phyloP scores from a whole-genome alignment of 805 yeast species.

The Candida ponderosae region DNA sequence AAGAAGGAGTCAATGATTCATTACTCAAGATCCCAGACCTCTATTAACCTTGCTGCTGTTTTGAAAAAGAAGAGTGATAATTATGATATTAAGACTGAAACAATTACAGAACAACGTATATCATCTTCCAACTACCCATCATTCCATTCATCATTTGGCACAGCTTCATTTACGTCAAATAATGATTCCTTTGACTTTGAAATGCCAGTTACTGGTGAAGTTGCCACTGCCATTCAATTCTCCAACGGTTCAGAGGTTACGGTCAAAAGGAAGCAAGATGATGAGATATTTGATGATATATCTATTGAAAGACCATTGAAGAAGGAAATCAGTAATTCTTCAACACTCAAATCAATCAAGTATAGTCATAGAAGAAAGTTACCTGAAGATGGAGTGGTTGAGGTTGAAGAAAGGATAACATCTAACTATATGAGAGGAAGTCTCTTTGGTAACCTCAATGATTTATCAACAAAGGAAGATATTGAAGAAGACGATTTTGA shows the following conservation, averaged over 20 bases:
- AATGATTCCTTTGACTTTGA: slow-evolving; percentile 20
- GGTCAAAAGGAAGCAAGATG: slow-evolving; percentile 13
- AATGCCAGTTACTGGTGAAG: slow-evolving; percentile 15
- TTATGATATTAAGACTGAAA: neutral
- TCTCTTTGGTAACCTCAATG: slow-evolving; percentile 14
- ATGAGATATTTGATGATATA: slow-evolving; percentile 18
- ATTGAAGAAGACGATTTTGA: neutral
- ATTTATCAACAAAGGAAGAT: slow-evolving; percentile 6
- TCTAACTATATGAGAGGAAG: slow-evolving; percentile 16
- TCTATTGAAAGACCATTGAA: neutral
- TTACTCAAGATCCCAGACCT: slow-evolving; percentile 20
- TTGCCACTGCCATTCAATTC: slow-evolving; percentile 17
- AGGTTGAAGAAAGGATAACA: neutral
- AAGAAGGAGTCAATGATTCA: slow-evolving; percentile 15
- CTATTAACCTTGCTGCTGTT: slow-evolving; percentile 17
- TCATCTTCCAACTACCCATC: slow-evolving; percentile 19
- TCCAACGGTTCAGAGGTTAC: slow-evolving; percentile 19
- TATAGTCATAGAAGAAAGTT: neutral
- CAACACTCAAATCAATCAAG: neutral
- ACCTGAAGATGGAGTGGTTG: neutral
- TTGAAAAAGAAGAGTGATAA: slow-evolving; percentile 6
- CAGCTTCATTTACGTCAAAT: slow-evolving; percentile 4
- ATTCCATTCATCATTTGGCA: neutral
- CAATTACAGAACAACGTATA: slow-evolving; percentile 8
- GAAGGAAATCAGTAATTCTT: neutral